Conservation (phyloP, 139 green algal species). For the Micractinium sp. region DNA sequence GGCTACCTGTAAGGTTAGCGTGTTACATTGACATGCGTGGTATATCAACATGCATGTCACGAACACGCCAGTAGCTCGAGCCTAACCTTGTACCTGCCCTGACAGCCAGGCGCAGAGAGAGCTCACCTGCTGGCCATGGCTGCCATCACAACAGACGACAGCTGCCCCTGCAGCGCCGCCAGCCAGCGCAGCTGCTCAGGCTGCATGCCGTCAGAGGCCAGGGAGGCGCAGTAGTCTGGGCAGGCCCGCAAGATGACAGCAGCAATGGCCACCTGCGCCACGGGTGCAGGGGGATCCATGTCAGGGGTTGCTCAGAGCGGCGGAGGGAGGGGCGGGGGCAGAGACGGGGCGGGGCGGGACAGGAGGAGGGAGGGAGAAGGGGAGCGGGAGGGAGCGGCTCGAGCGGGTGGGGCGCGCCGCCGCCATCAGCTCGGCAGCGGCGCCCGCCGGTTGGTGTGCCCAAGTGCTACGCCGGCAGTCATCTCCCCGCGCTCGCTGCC, state of each 20-base stretch:
- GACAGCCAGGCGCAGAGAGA: background rate
- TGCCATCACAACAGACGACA: background rate
- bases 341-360: background rate
- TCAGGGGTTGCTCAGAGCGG: too few relatives aligned
- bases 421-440: too few relatives aligned
- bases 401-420: too few relatives aligned
- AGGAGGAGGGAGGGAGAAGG: background rate
- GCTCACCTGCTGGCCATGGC: constrained; percentile 4
- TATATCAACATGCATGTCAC: too few relatives aligned
- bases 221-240: background rate
- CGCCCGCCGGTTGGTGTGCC: too few relatives aligned
- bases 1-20: too few relatives aligned
- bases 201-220: constrained; percentile 15
- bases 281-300: too few relatives aligned
- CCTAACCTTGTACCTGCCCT: too few relatives aligned
- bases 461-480: too few relatives aligned
- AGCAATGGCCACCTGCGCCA: background rate
- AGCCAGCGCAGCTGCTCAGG: background rate
- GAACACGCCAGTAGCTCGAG: too few relatives aligned
- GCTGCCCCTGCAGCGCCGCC: background rate
- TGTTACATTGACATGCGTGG: too few relatives aligned
- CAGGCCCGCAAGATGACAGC: background rate
- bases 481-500: background rate
- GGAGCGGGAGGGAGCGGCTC: background rate
- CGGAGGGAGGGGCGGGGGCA: background rate